Evolutionary conservation across 768 basidiomycete genomes (phyloP).

Genomic region (Lactifluus piperatus): DNA sequence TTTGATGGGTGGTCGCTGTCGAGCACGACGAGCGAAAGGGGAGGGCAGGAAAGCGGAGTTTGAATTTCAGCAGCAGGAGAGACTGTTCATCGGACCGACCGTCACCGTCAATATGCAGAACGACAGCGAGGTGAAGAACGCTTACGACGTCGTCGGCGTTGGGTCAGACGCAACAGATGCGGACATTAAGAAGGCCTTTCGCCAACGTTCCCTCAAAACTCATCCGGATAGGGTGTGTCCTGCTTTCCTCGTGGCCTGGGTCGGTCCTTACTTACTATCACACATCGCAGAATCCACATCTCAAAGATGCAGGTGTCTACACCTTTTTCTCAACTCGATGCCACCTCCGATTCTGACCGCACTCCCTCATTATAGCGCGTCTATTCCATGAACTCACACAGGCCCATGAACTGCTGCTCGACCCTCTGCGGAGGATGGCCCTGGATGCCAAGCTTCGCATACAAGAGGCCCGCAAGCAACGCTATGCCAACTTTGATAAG

Average conservation of each 20-base stretch:
- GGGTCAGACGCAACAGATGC: constrained; percentile 59
- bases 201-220: constrained; percentile 72
- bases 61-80: background rate
- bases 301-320: constrained; percentile 62
- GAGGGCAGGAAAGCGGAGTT: constrained; percentile 3
- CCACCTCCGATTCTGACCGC: constrained; percentile 30
- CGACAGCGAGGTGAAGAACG: constrained; percentile 45
- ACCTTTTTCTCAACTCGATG: background rate
- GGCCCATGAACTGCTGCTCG: constrained; percentile 73
- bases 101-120: constrained; percentile 3
- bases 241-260: background rate
- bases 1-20: constrained; percentile 9
- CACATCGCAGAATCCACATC: constrained; percentile 63
- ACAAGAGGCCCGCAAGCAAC: constrained; percentile 56
- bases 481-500: constrained; percentile 59
- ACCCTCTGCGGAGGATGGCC: constrained; percentile 68
- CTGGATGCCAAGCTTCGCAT: constrained; percentile 73
- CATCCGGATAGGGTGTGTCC: constrained; percentile 74
- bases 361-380: constrained; percentile 24
- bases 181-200: constrained; percentile 73
- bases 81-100: too few species aligned
- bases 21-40: constrained; percentile 5
- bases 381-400: constrained; percentile 82
- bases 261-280: background rate
- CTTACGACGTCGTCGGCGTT: constrained; percentile 65